These are phyloP conservation scores for Xylariaceae sp. DNA, from an alignment of 2,329 filamentous ascomycete genomes.

Conservation along the genomic window DNA sequence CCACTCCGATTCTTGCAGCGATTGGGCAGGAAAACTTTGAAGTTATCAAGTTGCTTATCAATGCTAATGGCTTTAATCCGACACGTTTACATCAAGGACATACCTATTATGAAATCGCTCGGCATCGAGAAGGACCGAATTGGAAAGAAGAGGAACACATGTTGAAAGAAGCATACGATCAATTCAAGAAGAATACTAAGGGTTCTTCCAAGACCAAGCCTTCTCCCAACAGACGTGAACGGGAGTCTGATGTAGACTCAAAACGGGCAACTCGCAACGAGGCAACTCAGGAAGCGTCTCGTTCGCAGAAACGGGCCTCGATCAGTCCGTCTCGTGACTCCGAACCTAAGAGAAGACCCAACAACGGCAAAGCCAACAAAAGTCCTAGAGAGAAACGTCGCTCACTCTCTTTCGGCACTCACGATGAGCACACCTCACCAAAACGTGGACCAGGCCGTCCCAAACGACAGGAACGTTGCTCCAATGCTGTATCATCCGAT, in stretches of 20 bases:
- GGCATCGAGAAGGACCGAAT: conserved; percentile 73
- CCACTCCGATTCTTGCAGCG: conserved; percentile 89
- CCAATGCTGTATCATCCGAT: conserved; percentile 46
- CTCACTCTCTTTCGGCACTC: conserved; percentile 39
- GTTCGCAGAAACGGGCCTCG: conserved; percentile 41
- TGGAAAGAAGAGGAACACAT: conserved; percentile 86
- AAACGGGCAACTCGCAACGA: conserved; percentile 43
- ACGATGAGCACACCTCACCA: conserved; percentile 43
- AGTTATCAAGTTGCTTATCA: conserved; percentile 74
- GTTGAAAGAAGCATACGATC: conserved; percentile 69
- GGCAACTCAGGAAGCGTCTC: conserved; percentile 39
- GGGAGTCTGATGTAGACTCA: conserved; percentile 40
- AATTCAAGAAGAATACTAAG: conserved; percentile 51
- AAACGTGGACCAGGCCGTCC: conserved; percentile 50
- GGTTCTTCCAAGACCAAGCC: conserved; percentile 46
- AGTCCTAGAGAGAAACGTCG: conserved; percentile 48
- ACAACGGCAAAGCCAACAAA: conserved; percentile 32
- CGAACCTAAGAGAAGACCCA: conserved; percentile 41
- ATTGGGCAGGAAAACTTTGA: conserved; percentile 85
- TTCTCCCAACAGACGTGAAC: conserved; percentile 41
- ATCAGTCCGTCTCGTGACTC: conserved; percentile 44
- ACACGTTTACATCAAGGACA: conserved; percentile 70
- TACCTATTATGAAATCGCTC: conserved; percentile 82
- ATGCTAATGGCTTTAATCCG: conserved; percentile 75
- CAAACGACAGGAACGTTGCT: conserved; percentile 50